Evolutionary conservation across 345 rosid genomes (phyloP), one percentile per base, ranked within the genome.

Genomic region (Citrus glauca): DNA sequence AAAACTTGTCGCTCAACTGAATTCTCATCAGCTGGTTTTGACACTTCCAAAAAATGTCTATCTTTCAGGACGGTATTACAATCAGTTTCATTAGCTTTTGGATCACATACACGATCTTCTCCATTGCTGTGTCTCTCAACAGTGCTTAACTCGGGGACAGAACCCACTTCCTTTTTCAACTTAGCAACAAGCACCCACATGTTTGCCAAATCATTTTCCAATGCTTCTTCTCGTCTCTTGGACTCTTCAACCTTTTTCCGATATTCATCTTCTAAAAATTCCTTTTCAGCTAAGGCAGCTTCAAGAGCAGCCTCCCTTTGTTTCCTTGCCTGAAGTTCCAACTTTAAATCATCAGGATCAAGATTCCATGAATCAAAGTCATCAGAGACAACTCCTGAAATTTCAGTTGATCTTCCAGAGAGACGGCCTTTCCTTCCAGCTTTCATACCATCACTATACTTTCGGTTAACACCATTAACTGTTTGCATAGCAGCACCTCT

Each of bases 151-250:
- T 84, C 91, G n/a, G 90, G 82, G 75, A 83, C 71, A 48, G 80
- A 86, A 72, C 89, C 89, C 60, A 88, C 93, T 2, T 89, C 97
- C 84, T 91, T 97, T 89, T 97, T 97, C 78, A 97, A 86, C 88
- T 90, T 94, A 42, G 99, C 99, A 83, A 97, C 99, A 86, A 97
- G 98, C 68, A 94, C 98, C 98, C 99, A 94, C 99, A 97, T 97
- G 82, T 92, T 94, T 37, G 99, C 98, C 74, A 94, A 83, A 86
- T 97, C 99, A 78, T 92, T 97, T 87, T 97, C 99, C 42, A 94
- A 80, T 85, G 96, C 89, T 80, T 90, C 98, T 85, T 97, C 98
- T 87, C 92, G 90, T 82, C 80, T 90, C 93, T 88, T 94, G 63
- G 95, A 92, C 84, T 93, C 98, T 81, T 94, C 99, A 62, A 81